A percentile compares a stretch with the other conserved stretches of the same genome.
Conservation (phyloP, 352 stramenopile species). For the Aphanomyces stellatus region DNA sequence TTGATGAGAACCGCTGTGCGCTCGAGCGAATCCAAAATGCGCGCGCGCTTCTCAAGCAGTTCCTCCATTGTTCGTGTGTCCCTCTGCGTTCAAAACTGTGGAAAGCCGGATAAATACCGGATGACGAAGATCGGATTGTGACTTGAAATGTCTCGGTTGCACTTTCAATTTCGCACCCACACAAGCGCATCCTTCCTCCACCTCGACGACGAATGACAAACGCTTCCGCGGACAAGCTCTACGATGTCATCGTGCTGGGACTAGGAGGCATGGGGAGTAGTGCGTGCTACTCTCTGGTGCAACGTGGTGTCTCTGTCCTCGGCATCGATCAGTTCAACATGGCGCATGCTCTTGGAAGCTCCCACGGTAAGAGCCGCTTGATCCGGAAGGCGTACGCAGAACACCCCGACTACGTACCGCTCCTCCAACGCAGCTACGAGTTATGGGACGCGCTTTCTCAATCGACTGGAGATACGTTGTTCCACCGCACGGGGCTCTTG, state of each 20-base stretch:
- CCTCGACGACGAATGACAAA: neutral
- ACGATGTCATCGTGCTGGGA: slow-evolving; percentile 47
- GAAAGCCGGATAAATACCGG: neutral
- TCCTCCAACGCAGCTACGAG: slow-evolving; percentile 50
- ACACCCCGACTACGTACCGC: slow-evolving; percentile 52
- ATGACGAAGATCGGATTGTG: no score
- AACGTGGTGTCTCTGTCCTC: slow-evolving; percentile 38
- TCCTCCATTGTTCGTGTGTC: neutral
- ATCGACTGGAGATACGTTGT: slow-evolving; percentile 28
- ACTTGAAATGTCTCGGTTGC: no score
- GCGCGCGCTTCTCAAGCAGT: neutral
- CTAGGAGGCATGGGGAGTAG: slow-evolving; percentile 60
- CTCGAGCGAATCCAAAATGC: slow-evolving; percentile 12
- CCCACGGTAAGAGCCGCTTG: slow-evolving; percentile 68
- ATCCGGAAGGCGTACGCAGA: slow-evolving; percentile 75
- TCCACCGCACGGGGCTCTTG: slow-evolving; percentile 54
- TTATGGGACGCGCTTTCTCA: slow-evolving; percentile 49
- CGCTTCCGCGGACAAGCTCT: no score
- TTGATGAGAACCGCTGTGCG: slow-evolving; percentile 2
- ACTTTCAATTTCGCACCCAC: no score
- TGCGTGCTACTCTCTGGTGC: slow-evolving; percentile 43
- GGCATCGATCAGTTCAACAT: slow-evolving; percentile 66
- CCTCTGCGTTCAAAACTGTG: no score
- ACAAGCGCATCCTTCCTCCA: neutral
- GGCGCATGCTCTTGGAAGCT: slow-evolving; percentile 56